Evolutionary conservation across 2,329 filamentous ascomycete species (phyloP), one percentile per base, ranked within the genome.

Genomic region (Pseudocercospora fuligena): DNA sequence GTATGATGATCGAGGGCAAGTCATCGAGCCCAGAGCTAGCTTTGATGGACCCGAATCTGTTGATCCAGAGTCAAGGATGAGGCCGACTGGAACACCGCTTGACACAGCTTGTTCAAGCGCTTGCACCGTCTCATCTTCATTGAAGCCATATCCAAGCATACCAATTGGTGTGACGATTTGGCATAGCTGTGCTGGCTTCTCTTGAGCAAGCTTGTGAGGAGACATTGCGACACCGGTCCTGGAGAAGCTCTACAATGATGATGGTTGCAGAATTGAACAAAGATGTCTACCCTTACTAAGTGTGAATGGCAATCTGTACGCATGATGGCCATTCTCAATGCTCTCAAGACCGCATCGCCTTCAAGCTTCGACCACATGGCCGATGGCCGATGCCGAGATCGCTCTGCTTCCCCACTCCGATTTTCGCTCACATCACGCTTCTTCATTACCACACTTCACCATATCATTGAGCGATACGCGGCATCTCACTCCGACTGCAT

Each of bases 1-100:
- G 58, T 85, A 86, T 0, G 81, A 73, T 0, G 74, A 73, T 5
- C 80, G 75, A 0, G 80, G 79, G 16, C 74, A 78, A 0, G 81
- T 82, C 74, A 79, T 84, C 19, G 70, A 70, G n/a, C 71, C 71
- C 23, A 77, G 63, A 4, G 69, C 75, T 5, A 77, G 65, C 49
- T 74, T 75, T 14, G 72, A 70, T 5, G 76, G 76, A 1, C 75
- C 76, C 6, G 73, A 69, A 62, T 78, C 76, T 4, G 75, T 78
- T 1, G 75, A 77, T 8, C 76, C 76, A 6, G 65, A 58, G 74
- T 81, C 77, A 70, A 69, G 67, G 60, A 74, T 76, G 36, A 76
- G 75, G n/a, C 70, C 73, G 0, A 75, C 76, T 0, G 79, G 79
- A 0, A 73, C 66, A 43, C 64, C 58, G 0, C 67, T 72, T 5